Evolutionary conservation across 139 green algal species (phyloP), one percentile per base, ranked within the genome.

Genomic region (Volvox reticuliferus): DNA sequence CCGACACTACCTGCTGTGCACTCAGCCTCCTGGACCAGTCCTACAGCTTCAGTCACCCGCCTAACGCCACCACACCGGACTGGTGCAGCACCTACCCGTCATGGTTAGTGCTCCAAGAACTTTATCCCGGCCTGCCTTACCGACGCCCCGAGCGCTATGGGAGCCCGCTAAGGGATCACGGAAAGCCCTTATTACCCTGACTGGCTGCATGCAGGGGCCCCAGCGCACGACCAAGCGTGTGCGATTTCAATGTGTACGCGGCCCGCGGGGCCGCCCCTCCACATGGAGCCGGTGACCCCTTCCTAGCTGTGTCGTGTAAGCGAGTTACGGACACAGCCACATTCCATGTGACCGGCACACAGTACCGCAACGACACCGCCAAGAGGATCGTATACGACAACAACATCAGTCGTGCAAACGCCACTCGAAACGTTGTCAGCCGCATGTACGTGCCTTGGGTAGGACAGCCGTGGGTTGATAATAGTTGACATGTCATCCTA

Each of bases 11-110:
- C 14, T 91, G 87, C 87, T 91, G 87, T 36, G 75, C 87, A 0
- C 87, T 91, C 5, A 86, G 76, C 76, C 61, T 86, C 32, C 61
- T 86, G 76, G 87, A 91, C 62, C 81, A 87, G 61, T 87, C 81
- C 12, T 87, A 87, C 81, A 76, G 61, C 61, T 77, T 87, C n/a
- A 28, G 3, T 0, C 50, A 81, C 0, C 68, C 69, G 9, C 33
- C 61, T 12, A 79, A 37, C 33, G 0, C 0, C 33, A 32, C 62
- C 0, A 18, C 50, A 19, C 76, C 87, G 0, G 20, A 28, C 14
- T 91, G 87, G 87, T 91, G 87, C 33, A 65, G 5, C 9, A 65
- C 19, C 0, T 90, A 90, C 86, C 86, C 86, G 6, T 21, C 19
- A 35, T 90, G 86, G 86, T 90, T 6, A 17, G 84, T 73, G 26